phyloP scores from a whole-genome alignment of 2,329 filamentous ascomycete genomes.

The Cadophora sp. region DNA sequence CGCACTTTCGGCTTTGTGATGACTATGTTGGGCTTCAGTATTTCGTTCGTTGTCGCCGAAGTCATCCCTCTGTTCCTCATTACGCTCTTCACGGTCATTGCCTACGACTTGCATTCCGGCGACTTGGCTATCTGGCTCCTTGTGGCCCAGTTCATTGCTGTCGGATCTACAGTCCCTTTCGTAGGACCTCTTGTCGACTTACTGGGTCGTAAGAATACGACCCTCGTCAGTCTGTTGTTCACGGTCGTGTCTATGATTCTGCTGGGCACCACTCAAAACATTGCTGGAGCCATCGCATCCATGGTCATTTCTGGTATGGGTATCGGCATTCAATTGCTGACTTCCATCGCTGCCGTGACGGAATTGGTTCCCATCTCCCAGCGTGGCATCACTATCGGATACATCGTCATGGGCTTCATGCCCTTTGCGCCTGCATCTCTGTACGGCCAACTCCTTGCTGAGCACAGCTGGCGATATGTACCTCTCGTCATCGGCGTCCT shows the following conservation, averaged over 20 bases:
- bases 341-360: constrained; percentile 70
- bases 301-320: constrained; percentile 65
- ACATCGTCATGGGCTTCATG: constrained; percentile 64
- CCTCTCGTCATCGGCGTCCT: constrained; percentile 48
- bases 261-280: constrained; percentile 60
- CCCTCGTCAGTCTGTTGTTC: constrained; percentile 57
- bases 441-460: constrained; percentile 62
- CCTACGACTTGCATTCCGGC: constrained; percentile 21
- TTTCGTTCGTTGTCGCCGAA: constrained; percentile 26
- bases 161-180: constrained; percentile 65
- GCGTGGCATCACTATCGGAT: constrained; percentile 65
- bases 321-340: constrained; percentile 72
- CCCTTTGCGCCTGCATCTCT: constrained; percentile 67
- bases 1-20: constrained; percentile 25
- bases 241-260: constrained; percentile 66
- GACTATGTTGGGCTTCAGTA: constrained; percentile 29
- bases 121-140: constrained; percentile 42
- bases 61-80: constrained; percentile 31
- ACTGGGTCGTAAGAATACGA: constrained; percentile 66
- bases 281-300: constrained; percentile 65
- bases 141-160: constrained; percentile 59
- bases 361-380: constrained; percentile 71
- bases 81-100: constrained; percentile 29
- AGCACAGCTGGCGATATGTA: constrained; percentile 41
- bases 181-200: constrained; percentile 71